These are phyloP conservation scores for Asterella californica DNA, from an alignment of 225 moss, liverwort and hornwort species.

Conservation along the genomic window DNA sequence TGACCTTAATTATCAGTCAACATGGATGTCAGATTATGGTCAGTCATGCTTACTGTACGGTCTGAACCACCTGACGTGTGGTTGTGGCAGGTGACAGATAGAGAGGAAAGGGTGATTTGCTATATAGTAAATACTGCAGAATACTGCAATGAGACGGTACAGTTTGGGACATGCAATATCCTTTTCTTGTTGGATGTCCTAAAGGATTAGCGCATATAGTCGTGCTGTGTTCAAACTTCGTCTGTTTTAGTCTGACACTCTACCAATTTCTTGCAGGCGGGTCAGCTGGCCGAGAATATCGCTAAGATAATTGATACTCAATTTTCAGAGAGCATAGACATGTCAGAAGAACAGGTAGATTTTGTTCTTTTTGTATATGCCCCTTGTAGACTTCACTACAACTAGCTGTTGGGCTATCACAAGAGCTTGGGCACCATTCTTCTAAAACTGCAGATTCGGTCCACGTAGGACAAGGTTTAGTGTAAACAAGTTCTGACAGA, in stretches of 20 bases:
- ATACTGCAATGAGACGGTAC: constrained; percentile 98
- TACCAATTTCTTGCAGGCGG: constrained; percentile 56
- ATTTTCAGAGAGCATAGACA: constrained; percentile 98
- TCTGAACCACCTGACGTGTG: background rate
- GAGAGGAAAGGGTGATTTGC: constrained; percentile 94
- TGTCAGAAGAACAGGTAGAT: constrained; percentile 97
- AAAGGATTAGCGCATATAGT: background rate
- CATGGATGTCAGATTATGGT: background rate
- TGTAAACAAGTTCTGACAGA: background rate
- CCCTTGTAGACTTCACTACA: background rate
- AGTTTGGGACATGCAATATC: background rate
- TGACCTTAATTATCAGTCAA: background rate
- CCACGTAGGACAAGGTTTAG: background rate
- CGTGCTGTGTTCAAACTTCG: background rate
- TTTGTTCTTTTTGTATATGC: background rate
- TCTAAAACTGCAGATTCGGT: background rate
- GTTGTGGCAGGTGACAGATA: constrained; percentile 72
- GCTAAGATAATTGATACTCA: constrained; percentile 97
- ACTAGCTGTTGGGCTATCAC: background rate
- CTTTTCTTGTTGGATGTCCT: background rate
- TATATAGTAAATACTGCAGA: constrained; percentile 98
- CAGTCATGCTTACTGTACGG: background rate
- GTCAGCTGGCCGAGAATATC: constrained; percentile 92
- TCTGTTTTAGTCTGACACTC: constrained; percentile 4
- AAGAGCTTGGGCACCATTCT: background rate